Base-by-base conservation (phyloP, 495 filamentous ascomycete species). In the Talaromyces proteolyticus region DNA sequence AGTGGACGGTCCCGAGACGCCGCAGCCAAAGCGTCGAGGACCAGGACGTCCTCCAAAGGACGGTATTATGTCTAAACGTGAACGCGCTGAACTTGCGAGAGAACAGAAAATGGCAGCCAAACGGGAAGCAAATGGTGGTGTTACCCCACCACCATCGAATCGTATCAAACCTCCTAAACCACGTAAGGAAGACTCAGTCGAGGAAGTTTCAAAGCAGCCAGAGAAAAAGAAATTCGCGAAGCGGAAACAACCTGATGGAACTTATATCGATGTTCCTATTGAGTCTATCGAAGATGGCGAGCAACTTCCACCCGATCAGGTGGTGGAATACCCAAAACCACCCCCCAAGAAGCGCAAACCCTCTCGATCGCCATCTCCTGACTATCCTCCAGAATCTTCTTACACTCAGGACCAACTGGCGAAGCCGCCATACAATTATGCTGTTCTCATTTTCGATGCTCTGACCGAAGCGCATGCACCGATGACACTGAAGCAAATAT, bases 401-500 rank as follows among this genome's bases (percentile, higher is more conserved):
- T 89, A 89, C 54, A 89, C 88, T 10, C 79, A 82, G 34, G 91
- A 96, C 61, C 83, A 95, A 63, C 75, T 97, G 43, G 75, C 84
- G 42, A 93, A 94, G 58, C 93, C 93, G 6, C 78, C 76, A 20
- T 81, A 83, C 53, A 95, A 92, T 56, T 98, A 97, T 63, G 88
- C 92, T 22, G 77, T 88, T 42, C 80, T 97, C 38, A 94, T 96
- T 50, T 86, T 95, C 65, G 91, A 96, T 63, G 87, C 90, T 20
- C 76, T 97, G 36, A 81, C 80, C 0, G 86, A 86, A 42, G 88
- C 87, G 16, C 69, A 70, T 3, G 81, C 74, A 3, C 79, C 82
- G 10, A 81, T 96, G 68, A 89, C 89, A 23, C 72, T 98, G 25
- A 92, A 94, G 57, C 87, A 96, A 63, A 97, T 98, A 37, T 98